Conservation (phyloP, 495 filamentous ascomycete species). For the Penicillium argentinense region DNA sequence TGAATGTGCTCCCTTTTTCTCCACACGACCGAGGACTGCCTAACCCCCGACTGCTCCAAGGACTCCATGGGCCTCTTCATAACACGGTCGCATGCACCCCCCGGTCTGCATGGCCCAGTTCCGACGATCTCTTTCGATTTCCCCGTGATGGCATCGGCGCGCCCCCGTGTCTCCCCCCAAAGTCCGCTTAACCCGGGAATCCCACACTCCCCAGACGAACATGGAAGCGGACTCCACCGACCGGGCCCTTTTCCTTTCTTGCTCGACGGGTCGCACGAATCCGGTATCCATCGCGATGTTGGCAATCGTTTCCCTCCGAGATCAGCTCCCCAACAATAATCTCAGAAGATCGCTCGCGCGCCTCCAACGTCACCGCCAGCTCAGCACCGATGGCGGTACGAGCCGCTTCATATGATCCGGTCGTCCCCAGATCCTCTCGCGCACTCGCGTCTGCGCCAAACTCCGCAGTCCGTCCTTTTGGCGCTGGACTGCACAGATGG, state of each 20-base stretch:
- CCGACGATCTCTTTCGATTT: no score
- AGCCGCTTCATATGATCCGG: constrained; percentile 46
- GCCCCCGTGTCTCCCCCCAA: no score
- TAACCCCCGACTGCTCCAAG: no score
- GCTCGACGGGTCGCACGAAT: constrained; percentile 17
- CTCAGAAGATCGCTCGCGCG: neutral
- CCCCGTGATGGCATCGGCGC: no score
- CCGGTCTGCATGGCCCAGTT: no score
- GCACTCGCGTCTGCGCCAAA: constrained; percentile 27
- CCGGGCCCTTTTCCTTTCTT: neutral
- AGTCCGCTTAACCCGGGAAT: no score
- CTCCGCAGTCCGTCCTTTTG: constrained; percentile 18
- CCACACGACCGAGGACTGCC: neutral
- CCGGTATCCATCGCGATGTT: constrained; percentile 23
- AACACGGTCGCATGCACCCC: no score
- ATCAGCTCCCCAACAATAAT: constrained; percentile 1
- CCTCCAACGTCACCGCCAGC: constrained; percentile 32
- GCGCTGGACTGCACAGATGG: constrained; percentile 13
- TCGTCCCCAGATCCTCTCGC: constrained; percentile 35
- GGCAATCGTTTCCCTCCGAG: constrained; percentile 16
- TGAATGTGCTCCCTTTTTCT: neutral
- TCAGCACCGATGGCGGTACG: constrained; percentile 35
- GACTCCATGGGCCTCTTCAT: no score
- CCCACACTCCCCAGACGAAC: no score
- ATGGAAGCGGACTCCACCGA: constrained; percentile 15